These are phyloP conservation scores for Phaseolus coccineus DNA, from an alignment of 331 rosid species.

Conservation along the genomic window DNA sequence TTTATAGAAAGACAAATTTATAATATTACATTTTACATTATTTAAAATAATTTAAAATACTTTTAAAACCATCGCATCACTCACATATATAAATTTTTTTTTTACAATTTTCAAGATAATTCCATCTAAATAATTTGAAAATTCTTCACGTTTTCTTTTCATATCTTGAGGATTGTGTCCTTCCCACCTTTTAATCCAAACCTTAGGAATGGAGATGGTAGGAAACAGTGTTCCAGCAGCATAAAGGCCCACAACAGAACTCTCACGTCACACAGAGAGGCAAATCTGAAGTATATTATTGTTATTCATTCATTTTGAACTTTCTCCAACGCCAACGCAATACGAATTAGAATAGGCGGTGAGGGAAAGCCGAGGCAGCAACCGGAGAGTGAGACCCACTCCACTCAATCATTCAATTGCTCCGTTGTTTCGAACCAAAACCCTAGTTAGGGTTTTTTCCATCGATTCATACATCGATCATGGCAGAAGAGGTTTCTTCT, in stretches of 20 bases:
- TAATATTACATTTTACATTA: too few species aligned
- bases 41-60: too few species aligned
- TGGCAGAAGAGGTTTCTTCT: conserved; percentile 78
- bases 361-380: neutral
- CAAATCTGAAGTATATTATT: neutral
- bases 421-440: conserved; percentile 22
- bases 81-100: too few species aligned
- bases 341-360: neutral
- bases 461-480: conserved; percentile 38
- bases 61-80: too few species aligned
- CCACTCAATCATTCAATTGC: neutral
- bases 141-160: too few species aligned
- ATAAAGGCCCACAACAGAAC: neutral
- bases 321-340: neutral
- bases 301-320: neutral
- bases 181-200: too few species aligned
- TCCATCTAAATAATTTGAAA: too few species aligned
- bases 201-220: neutral
- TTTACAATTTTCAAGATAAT: too few species aligned
- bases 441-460: conserved; percentile 52
- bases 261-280: neutral
- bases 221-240: neutral
- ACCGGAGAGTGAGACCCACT: neutral
- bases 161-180: too few species aligned
- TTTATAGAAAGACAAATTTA: too few species aligned